These are phyloP conservation scores for Quercus wislizeni DNA, from an alignment of 306 rosid genomes.

Conservation along the genomic window DNA sequence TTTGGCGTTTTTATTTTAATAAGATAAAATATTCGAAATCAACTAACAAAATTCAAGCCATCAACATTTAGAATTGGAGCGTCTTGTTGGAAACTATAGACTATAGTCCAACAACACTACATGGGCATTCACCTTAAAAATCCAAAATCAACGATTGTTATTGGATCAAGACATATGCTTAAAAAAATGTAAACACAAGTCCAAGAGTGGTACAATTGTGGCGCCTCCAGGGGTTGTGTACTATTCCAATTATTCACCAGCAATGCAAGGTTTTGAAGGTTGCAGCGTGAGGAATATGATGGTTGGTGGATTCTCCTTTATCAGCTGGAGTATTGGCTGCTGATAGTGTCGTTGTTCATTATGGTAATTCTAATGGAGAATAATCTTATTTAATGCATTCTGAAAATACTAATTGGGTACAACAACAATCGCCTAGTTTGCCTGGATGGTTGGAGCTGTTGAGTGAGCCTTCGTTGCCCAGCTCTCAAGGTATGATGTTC, in stretches of 20 bases:
- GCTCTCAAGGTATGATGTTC: constrained; percentile 40
- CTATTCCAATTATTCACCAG: constrained; percentile 50
- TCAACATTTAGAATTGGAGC: too few species aligned
- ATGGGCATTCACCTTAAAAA: too few species aligned
- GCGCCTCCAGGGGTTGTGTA: constrained; percentile 41
- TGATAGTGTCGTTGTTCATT: constrained; percentile 50
- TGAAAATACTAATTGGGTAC: constrained; percentile 1
- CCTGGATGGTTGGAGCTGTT: constrained; percentile 52
- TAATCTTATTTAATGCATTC: constrained; percentile 21
- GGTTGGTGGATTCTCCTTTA: constrained; percentile 49
- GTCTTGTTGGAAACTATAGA: too few species aligned
- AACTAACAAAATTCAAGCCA: too few species aligned
- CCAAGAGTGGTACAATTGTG: constrained; percentile 86
- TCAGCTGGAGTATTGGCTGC: constrained; percentile 71
- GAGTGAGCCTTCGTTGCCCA: constrained; percentile 41
- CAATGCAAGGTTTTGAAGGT: constrained; percentile 37
- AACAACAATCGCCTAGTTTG: constrained; percentile 18
- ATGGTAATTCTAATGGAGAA: constrained; percentile 33
- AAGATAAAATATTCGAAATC: too few species aligned
- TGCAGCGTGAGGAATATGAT: constrained; percentile 38
- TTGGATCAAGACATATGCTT: too few species aligned
- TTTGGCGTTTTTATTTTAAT: too few species aligned
- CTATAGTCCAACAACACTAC: too few species aligned
- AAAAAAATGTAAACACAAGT: constrained; percentile 26
- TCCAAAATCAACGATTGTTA: too few species aligned